Evolutionary conservation across 2,329 filamentous ascomycete species (phyloP), one percentile per base, ranked within the genome.

Genomic region (Alternaria ventricosa): DNA sequence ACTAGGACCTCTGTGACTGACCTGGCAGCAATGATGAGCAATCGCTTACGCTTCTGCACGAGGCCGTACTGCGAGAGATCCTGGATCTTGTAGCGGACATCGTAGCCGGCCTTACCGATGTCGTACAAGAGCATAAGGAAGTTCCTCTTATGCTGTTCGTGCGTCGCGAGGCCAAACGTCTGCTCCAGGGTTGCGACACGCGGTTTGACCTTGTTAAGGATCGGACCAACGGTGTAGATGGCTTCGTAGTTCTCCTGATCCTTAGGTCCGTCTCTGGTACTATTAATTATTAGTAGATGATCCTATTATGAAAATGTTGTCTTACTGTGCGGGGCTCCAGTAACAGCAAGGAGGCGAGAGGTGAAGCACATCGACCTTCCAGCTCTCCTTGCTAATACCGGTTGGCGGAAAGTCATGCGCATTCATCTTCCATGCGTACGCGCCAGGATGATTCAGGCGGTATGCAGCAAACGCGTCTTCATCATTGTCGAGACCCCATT

Each of bases 11-110:
- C n/a, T n/a, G n/a, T n/a, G n/a, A n/a, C n/a, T n/a, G n/a, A n/a
- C n/a, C n/a, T n/a, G n/a, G n/a, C n/a, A 10, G 63, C 73, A n/a
- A 78, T 67, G 13, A 79, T 62, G 0, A 79, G 27, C 1, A 79
- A 61, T 0, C 77, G 69, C n/a, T 66, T 69, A 1, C 77, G 70
- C 0, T 59, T 56, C 45, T 79, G 76, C 0, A 67, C 63, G 0
- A 79, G n/a, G 2, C 75, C 75, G 18, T 65, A 71, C 6, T 65
- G 51, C n/a, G n/a, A n/a, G n/a, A n/a, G n/a, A n/a, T 78, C 56
- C 4, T 60, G 45, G 0, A 75, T 57, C 10, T 65, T 68, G 18
- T 72, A 79, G 0, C 74, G 55, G 0, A 78, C 20, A 25, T 76
- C 62, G 30, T 78, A 79, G 0, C 74, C 73, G 1, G 57, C 60